Evolutionary conservation across 768 basidiomycete genomes (phyloP), one percentile per base, ranked within the genome.

Genomic region (Leucocoprinus leucothites): DNA sequence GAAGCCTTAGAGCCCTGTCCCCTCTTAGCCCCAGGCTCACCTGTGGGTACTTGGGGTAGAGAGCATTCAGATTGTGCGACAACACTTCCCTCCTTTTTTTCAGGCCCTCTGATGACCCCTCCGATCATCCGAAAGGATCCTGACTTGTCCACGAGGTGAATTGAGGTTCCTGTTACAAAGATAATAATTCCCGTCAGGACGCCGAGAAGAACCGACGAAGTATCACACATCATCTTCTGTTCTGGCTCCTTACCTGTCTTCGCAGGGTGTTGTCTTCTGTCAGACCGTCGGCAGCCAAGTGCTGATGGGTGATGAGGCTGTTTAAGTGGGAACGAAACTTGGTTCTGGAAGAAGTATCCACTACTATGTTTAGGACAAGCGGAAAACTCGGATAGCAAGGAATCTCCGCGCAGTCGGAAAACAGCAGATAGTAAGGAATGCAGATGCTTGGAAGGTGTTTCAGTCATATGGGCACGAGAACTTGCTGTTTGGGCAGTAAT

Each of bases 11-110:
- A 46, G 6, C 18, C 35, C 53, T 42, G 52, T 24, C 18, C 14
- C 11, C 14, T 36, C 13, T 13, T 36, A 26, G 36, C 5, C 25
- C 31, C 7, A 25, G 51, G 16, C 31, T 41, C 18, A 9, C 14
- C n/a, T 40, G 16, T 14, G 25, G 25, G 18, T 51, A 54, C 44
- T 47, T 40, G 34, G 45, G 53, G 35, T 34, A 52, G 51, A 13
- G 14, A 38, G 4, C 4, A 4, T 38, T 38, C 38, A 38, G 14
- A 38, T 9, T n/a, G 6, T 4, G 4, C 9, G 16, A 38, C 38
- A n/a, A 38, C 3, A 13, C 14, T 34, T 13, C 31, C 9, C 16
- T 38, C 9, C 26, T 25, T 25, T 26, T 8, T 6, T 31, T 47
- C 16, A 11, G 8, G 19, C 11, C 14, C 13, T 45, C 21, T 45